Evolutionary conservation across 345 rosid genomes (phyloP).

Genomic region (Citrus medica): DNA sequence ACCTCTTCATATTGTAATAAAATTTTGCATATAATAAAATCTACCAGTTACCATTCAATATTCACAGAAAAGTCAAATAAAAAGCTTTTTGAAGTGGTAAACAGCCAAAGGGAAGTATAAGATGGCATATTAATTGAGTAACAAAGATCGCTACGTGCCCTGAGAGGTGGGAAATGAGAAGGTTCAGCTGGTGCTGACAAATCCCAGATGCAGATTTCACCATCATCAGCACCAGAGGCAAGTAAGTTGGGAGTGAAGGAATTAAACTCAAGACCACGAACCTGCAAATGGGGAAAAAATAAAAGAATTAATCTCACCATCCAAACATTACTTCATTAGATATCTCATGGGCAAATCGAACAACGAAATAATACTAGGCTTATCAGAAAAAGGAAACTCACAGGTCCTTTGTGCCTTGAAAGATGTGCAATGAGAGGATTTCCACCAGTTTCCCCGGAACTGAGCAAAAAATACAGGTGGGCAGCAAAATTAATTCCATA

Average conservation of each 20-base stretch:
- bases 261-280: slow-evolving; percentile 98
- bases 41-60: not conserved
- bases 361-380: not conserved
- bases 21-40: not conserved
- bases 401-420: slow-evolving; percentile 87
- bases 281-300: slow-evolving; percentile 35
- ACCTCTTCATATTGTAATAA: not conserved
- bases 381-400: slow-evolving; percentile 42
- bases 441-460: slow-evolving; percentile 55
- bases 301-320: slow-evolving; percentile 2
- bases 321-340: not conserved
- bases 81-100: not conserved
- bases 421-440: slow-evolving; percentile 70
- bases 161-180: slow-evolving; percentile 79
- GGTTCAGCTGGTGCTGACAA: slow-evolving; percentile 75
- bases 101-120: not conserved
- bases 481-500: not conserved
- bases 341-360: not conserved
- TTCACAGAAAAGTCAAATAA: not conserved
- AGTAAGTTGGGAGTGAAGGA: slow-evolving; percentile 67
- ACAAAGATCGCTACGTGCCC: slow-evolving; percentile 35
- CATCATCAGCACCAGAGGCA: slow-evolving; percentile 98
- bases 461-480: slow-evolving; percentile 18
- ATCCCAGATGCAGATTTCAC: slow-evolving; percentile 98
- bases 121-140: not conserved